Percentiles rank a stretch among this genome's conserved stretches.
Evolutionary conservation across 495 filamentous ascomycete species (phyloP).

Genomic region (Haplographium delicatum): DNA sequence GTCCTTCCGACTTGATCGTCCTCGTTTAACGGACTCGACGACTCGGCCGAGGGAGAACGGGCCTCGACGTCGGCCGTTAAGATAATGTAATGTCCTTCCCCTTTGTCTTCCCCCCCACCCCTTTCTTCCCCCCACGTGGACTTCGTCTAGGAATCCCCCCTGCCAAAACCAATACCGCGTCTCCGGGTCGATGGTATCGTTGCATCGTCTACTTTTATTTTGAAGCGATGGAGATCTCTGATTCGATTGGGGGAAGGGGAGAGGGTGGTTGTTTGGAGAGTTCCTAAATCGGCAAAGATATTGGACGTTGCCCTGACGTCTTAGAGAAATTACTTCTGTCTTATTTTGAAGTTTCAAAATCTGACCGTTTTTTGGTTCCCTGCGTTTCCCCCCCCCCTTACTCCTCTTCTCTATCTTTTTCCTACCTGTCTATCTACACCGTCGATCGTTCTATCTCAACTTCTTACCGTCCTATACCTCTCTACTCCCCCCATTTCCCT

Average conservation of each 20-base stretch:
- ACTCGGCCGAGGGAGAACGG: too few relatives aligned
- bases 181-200: not conserved
- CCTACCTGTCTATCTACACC: too few relatives aligned
- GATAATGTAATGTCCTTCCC: not conserved
- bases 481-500: too few relatives aligned
- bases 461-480: too few relatives aligned
- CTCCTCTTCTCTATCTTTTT: too few relatives aligned
- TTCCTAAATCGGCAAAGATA: not conserved
- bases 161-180: not conserved
- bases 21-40: too few relatives aligned
- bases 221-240: not conserved
- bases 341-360: not conserved
- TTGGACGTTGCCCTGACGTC: not conserved
- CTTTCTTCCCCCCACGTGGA: not conserved
- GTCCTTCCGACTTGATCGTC: not conserved
- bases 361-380: not conserved
- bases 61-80: not conserved
- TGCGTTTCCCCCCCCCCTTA: too few relatives aligned
- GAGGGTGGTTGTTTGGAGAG: too few relatives aligned
- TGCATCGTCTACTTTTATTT: not conserved
- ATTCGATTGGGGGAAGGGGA: too few relatives aligned
- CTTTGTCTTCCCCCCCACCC: not conserved
- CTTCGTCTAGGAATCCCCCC: not conserved
- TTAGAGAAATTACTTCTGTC: not conserved
- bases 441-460: too few relatives aligned